These are phyloP conservation scores for Centella asiatica DNA, from an alignment of 129 eudicot genomes.

Conservation along the genomic window DNA sequence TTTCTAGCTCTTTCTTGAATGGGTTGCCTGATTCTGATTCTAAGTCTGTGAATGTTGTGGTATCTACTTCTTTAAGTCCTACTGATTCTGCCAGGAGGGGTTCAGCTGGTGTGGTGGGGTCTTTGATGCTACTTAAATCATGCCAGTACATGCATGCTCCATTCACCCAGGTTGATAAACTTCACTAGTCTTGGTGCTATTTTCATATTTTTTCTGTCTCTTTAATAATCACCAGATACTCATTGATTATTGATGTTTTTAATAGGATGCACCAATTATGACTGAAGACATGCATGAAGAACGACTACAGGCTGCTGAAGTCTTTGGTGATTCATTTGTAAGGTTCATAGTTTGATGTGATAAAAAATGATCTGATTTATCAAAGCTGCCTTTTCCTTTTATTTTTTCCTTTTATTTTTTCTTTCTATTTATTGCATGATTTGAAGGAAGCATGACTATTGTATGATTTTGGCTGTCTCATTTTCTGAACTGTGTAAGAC, in stretches of 20 bases:
- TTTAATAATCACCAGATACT: not conserved
- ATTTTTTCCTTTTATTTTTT: no score
- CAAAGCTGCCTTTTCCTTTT: not conserved
- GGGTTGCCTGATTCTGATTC: constrained; percentile 21
- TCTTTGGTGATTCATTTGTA: constrained; percentile 72
- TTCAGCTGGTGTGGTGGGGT: constrained; percentile 61
- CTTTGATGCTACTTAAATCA: constrained; percentile 73
- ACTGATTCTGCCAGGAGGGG: constrained; percentile 43
- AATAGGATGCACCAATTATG: constrained; percentile 92
- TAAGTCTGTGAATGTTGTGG: constrained; percentile 6
- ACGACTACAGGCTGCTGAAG: constrained; percentile 86
- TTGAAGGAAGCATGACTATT: not conserved
- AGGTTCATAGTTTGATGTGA: constrained; percentile 23
- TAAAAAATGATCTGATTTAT: not conserved
- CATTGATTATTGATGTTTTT: not conserved
- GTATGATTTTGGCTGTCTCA: not conserved
- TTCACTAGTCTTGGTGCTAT: constrained; percentile 15
- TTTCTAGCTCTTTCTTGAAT: constrained; percentile 28
- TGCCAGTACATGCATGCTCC: constrained; percentile 70
- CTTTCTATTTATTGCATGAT: not conserved
- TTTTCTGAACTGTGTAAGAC: not conserved
- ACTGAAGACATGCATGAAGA: constrained; percentile 99
- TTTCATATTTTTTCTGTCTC: not conserved
- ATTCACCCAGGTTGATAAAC: constrained; percentile 61
- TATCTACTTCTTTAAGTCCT: constrained; percentile 25